Conservation (phyloP, 2,329 filamentous ascomycete genomes). For the Fusarium newnesense region DNA sequence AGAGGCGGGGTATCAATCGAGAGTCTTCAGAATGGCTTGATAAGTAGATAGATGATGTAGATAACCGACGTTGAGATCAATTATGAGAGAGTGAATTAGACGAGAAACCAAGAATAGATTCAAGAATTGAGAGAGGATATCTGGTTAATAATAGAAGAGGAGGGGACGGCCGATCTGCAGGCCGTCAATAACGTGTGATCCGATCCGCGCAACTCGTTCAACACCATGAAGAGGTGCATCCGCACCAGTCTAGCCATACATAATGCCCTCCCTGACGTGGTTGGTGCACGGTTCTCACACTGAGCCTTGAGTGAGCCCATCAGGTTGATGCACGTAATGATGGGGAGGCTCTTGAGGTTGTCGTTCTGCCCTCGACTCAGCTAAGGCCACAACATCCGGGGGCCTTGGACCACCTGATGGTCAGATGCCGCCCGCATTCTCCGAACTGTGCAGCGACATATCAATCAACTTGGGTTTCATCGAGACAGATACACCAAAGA, state of each 20-base stretch:
- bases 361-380: conserved; percentile 32
- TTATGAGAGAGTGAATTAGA: conserved; percentile 8
- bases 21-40: conserved; percentile 10
- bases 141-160: conserved; percentile 36
- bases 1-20: conserved; percentile 17
- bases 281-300: conserved; percentile 44
- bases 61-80: conserved; percentile 15
- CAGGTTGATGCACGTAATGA: conserved; percentile 43
- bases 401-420: conserved; percentile 41
- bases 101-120: conserved; percentile 21
- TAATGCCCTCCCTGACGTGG: conserved; percentile 45
- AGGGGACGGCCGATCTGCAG: conserved; percentile 39
- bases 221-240: conserved; percentile 44
- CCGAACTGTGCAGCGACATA: conserved; percentile 24
- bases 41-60: conserved; percentile 2
- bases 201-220: conserved; percentile 43
- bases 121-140: conserved; percentile 21
- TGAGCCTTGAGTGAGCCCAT: conserved; percentile 44
- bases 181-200: conserved; percentile 44
- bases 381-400: conserved; percentile 38
- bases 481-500: conserved; percentile 29
- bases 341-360: conserved; percentile 34
- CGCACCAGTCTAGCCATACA: conserved; percentile 43
- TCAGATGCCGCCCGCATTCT: conserved; percentile 37
- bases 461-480: conserved; percentile 29